Conservation (phyloP, 176 grass and related monocot species). For the Elaeis guineensis region DNA sequence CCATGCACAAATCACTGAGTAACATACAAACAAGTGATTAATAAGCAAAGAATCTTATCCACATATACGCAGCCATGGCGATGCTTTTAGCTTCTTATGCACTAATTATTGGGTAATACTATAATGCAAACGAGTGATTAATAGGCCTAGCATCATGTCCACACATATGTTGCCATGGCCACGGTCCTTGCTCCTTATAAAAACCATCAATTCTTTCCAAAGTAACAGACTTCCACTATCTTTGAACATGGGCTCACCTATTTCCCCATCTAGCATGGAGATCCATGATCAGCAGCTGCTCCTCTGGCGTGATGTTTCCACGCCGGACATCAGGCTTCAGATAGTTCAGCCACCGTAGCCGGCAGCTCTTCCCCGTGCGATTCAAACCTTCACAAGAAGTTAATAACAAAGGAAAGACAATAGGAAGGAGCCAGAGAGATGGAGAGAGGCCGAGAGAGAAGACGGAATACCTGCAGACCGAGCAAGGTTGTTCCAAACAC, state of each 20-base stretch:
- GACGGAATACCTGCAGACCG: constrained; percentile 6
- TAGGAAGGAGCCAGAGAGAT: no score
- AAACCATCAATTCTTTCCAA: no score
- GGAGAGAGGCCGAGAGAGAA: no score
- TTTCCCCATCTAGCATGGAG: constrained; percentile 26
- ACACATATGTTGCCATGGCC: not conserved
- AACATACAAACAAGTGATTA: no score
- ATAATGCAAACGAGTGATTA: not conserved
- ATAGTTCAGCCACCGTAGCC: constrained; percentile 28
- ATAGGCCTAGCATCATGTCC: not conserved
- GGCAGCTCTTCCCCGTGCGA: constrained; percentile 28
- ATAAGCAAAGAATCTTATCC: no score
- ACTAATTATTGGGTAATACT: not conserved
- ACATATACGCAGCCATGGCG: not conserved
- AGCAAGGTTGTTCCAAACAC: constrained; percentile 20
- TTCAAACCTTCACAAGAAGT: constrained; percentile 12
- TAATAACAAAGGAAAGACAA: not conserved
- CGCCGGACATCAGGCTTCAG: constrained; percentile 22
- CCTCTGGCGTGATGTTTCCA: constrained; percentile 23
- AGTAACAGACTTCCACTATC: not conserved
- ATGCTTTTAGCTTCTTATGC: not conserved
- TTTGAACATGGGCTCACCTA: constrained; percentile 11
- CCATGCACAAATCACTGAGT: no score
- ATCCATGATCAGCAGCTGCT: constrained; percentile 28
- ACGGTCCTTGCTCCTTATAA: no score